phyloP scores from a whole-genome alignment of 2,329 filamentous ascomycete species.

The Venturia nashicola region DNA sequence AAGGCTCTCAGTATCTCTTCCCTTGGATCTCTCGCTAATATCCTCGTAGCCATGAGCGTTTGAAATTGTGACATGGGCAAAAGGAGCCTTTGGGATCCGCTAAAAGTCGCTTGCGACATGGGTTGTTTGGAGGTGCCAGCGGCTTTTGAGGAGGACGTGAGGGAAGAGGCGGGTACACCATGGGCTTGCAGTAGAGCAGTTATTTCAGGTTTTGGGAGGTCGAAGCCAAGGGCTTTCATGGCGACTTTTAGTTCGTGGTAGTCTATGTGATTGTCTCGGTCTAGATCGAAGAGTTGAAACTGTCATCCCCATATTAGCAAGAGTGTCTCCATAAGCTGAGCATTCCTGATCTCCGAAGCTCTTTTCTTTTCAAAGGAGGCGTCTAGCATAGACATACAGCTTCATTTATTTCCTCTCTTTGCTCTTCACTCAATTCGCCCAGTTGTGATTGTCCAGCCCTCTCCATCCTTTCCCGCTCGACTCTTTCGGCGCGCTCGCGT shows the following conservation, averaged over 20 bases:
- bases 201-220: constrained; percentile 75
- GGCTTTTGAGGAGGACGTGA: background rate
- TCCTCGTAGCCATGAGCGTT: constrained; percentile 53
- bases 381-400: constrained; percentile 49
- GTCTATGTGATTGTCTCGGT: constrained; percentile 87
- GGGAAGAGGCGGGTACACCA: constrained; percentile 32
- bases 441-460: constrained; percentile 34
- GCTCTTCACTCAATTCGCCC: constrained; percentile 64
- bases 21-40: constrained; percentile 69
- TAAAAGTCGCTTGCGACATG: constrained; percentile 20
- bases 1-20: constrained; percentile 91
- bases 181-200: constrained; percentile 69
- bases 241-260: constrained; percentile 98
- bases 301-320: constrained; percentile 26
- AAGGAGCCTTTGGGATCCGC: constrained; percentile 48
- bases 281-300: constrained; percentile 93
- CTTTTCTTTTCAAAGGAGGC: background rate
- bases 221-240: constrained; percentile 89
- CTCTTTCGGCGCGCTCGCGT: constrained; percentile 22
- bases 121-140: background rate
- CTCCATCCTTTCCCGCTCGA: constrained; percentile 29
- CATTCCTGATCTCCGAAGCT: constrained; percentile 4
- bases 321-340: background rate
- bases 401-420: constrained; percentile 86
- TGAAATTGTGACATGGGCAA: constrained; percentile 64